These are phyloP conservation scores for Penicillium vulpinum DNA, from an alignment of 2,329 filamentous ascomycete species.

Conservation along the genomic window DNA sequence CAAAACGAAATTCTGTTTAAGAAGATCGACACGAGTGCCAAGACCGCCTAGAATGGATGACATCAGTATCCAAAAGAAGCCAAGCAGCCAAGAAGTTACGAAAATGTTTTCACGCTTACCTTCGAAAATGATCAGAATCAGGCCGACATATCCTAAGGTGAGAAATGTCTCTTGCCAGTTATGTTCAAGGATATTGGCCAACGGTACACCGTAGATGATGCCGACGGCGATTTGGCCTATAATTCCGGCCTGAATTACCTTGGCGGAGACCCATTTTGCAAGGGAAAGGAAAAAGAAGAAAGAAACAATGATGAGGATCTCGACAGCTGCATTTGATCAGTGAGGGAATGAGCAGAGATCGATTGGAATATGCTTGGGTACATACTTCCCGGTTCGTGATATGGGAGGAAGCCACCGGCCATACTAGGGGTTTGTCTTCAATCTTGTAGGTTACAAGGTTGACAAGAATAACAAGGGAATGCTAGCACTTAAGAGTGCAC, in stretches of 20 bases:
- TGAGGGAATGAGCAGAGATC: neutral
- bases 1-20: conserved; percentile 48
- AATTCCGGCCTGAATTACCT: conserved; percentile 47
- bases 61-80: conserved; percentile 6
- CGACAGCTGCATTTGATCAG: conserved; percentile 34
- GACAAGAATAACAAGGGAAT: neutral
- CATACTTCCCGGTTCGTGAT: conserved; percentile 43
- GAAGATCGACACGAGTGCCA: conserved; percentile 48
- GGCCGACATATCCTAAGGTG: conserved; percentile 50
- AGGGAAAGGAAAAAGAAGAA: conserved; percentile 49
- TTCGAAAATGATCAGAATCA: conserved; percentile 54
- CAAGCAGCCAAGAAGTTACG: conserved; percentile 1
- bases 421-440: conserved; percentile 2
- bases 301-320: conserved; percentile 46
- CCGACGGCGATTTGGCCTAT: conserved; percentile 52
- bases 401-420: conserved; percentile 37
- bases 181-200: conserved; percentile 47
- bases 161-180: conserved; percentile 51
- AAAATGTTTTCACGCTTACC: conserved; percentile 17
- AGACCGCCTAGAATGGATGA: conserved; percentile 42
- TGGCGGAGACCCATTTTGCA: conserved; percentile 45
- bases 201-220: conserved; percentile 48
- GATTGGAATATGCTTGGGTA: conserved; percentile 9
- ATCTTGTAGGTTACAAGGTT: neutral
- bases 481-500: neutral